Evolutionary conservation across 1,284 basidiomycete species (phyloP).

Genomic region (Moesziomyces sp.): DNA sequence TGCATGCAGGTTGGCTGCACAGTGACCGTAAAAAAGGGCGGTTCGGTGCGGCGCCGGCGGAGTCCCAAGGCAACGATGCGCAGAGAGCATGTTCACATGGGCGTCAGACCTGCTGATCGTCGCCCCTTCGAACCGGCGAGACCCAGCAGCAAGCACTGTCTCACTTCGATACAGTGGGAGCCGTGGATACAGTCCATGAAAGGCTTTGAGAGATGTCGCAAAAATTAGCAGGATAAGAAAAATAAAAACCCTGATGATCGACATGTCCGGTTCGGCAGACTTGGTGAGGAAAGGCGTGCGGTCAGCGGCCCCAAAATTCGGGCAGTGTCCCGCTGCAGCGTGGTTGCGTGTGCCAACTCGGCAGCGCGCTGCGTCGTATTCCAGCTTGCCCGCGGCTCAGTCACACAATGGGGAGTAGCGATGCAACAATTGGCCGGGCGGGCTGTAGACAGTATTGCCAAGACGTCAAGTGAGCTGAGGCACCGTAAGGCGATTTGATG

Average conservation of each 20-base stretch:
- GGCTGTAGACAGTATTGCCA: too few species aligned
- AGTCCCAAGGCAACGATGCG: not conserved
- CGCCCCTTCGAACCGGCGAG: too few species aligned
- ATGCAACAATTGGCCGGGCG: too few species aligned
- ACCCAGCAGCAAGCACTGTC: too few species aligned
- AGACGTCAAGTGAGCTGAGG: too few species aligned
- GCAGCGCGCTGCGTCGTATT: not conserved
- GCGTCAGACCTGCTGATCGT: not conserved
- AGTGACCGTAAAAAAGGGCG: not conserved
- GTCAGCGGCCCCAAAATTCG: not conserved
- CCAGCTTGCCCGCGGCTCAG: too few species aligned
- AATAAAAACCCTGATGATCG: constrained; percentile 5
- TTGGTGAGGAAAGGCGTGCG: not conserved
- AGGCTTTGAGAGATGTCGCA: too few species aligned
- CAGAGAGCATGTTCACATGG: not conserved
- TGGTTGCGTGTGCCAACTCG: constrained; percentile 6
- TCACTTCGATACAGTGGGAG: too few species aligned
- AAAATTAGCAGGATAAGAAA: not conserved
- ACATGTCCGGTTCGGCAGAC: constrained; percentile 21
- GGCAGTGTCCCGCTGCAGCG: not conserved
- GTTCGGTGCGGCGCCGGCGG: too few species aligned
- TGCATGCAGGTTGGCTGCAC: not conserved
- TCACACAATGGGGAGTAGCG: too few species aligned
- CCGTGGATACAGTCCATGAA: too few species aligned
- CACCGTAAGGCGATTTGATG: too few species aligned